Base-by-base conservation (phyloP, 768 basidiomycete species). In the Suillus occidentalis region DNA sequence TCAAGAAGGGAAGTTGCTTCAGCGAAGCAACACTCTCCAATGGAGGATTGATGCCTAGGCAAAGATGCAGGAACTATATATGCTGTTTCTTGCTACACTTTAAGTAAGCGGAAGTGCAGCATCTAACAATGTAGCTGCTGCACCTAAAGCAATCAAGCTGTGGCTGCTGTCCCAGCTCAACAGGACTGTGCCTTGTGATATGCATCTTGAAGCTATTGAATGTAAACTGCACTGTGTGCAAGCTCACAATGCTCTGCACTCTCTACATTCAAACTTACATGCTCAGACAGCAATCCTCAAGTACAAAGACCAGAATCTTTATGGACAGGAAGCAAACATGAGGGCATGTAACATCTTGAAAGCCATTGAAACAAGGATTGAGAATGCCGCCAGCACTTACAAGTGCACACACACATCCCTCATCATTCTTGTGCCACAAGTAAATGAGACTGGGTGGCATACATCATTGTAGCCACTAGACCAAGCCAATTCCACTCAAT, bases 401-500 rank as follows among this genome's bases (percentile, higher is more conserved):
- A 13, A 61, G 12, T 12, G 42, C 31, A 63, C 53, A 0, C 40
- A n/a, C 16, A 64, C 37, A 13, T 22, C 36, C 7, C 12, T 67
- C 1, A 4, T 39, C 0, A 20, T 16, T 4, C 59, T 67, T 12
- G 34, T 42, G 3, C 42, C 37, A 6, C 7, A 14, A 12, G 28
- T 64, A 18, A 39, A 56, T 9, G 31, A 64, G 28, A 61, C 20
- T 2, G 20, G 18, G 14, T 67, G 58, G 53, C 10, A 56, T 10
- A 5, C 59, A 0, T 20, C 59, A 12, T 53, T 64, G 18, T 28
- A 31, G 1, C 55, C 49, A 0, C 58, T 67, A 28, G 45, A 55
- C 13, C 4, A 28, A 22, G 43, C 42, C 20, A 64, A 69, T 2
- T 69, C 18, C 16, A 5, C 18, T 36, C 28, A 1, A 47, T 69